These are phyloP conservation scores for Wallacemonas rigidus DNA, from an alignment of 208 protist species.

Conservation along the genomic window DNA sequence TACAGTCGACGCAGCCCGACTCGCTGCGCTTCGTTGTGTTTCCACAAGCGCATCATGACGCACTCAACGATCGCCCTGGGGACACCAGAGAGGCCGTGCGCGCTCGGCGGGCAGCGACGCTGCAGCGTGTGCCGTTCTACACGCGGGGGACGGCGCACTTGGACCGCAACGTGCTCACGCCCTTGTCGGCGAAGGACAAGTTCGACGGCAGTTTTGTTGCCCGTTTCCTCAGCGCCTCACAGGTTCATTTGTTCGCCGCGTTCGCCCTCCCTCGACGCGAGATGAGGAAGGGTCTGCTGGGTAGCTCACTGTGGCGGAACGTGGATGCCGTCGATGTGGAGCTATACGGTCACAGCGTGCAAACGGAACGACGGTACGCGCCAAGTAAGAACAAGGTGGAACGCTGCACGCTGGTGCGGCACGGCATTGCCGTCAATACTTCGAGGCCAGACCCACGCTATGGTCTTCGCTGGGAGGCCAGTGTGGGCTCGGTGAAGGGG, in stretches of 20 bases:
- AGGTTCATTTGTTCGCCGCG: not conserved
- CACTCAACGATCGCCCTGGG: too few species aligned
- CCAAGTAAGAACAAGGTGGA: slow-evolving; percentile 30
- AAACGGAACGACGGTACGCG: slow-evolving; percentile 31
- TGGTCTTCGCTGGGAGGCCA: slow-evolving; percentile 10
- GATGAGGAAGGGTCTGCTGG: not conserved
- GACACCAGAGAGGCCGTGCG: too few species aligned
- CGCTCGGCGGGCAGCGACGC: not conserved
- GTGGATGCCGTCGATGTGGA: slow-evolving; percentile 32
- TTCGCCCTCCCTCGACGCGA: not conserved
- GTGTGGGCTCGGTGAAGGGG: not conserved
- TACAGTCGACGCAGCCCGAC: slow-evolving; percentile 21
- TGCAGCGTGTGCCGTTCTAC: slow-evolving; percentile 38
- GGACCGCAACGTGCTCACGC: not conserved
- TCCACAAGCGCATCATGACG: slow-evolving; percentile 37
- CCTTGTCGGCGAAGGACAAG: not conserved
- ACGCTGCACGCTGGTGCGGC: slow-evolving; percentile 25
- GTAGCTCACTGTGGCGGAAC: not conserved
- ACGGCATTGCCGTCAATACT: slow-evolving; percentile 17
- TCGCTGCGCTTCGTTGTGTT: slow-evolving; percentile 53
- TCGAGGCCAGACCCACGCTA: slow-evolving; percentile 23
- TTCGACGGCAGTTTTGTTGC: not conserved
- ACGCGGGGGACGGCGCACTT: slow-evolving; percentile 32
- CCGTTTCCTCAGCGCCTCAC: not conserved
- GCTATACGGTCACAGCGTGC: slow-evolving; percentile 23